Evolutionary conservation across 2,329 filamentous ascomycete genomes (phyloP), one percentile per base, ranked within the genome.

Genomic region (Diaporthe australafricana): DNA sequence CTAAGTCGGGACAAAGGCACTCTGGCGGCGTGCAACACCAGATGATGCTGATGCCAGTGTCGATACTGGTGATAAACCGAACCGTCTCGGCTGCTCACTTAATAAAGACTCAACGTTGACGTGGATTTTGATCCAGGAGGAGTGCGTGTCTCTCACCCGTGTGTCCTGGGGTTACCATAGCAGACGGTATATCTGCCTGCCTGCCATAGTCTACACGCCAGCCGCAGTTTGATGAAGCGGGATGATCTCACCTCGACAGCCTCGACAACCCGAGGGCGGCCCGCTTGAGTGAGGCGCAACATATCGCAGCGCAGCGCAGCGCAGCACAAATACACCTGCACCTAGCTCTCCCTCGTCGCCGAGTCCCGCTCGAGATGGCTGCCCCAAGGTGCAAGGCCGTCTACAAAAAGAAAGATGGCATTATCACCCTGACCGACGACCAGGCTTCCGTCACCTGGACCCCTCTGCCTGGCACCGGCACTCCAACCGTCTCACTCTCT

Each of bases 401-500:
- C 72, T 98, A 96, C 88, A 98, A 98, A 85, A 99, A 98, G 87
- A 96, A 97, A 83, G 94, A 98, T 86, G 96, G 96, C 80, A 89
- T 90, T 73, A 85, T 99, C 78, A 89, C 90, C 32, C 87, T 98
- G 77, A 91, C 93, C 20, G 85, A 88, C 70, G 94, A 98, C 81
- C 87, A 90, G 78, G 89, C 89, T 78, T 90, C 88, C 47, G 89
- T 98, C 73, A 92, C 90, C 80, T 99, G 96, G 96, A 94, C 91
- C 40, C 93, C 94, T 12, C 87, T 89, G 68, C 87, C 88, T 56
- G 87, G 89, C 42, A 87, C 86, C 69, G 89, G 91, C 3, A 86
- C 90, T 68, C 88, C 93, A 4, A 85, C 87, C 32, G 84, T 98
- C 73, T 91, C 90, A 0, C 88, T 98, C 71, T 83, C 88, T 9